These are phyloP conservation scores for Lachnellula occidentalis DNA, from an alignment of 2,329 filamentous ascomycete genomes.

Conservation along the genomic window DNA sequence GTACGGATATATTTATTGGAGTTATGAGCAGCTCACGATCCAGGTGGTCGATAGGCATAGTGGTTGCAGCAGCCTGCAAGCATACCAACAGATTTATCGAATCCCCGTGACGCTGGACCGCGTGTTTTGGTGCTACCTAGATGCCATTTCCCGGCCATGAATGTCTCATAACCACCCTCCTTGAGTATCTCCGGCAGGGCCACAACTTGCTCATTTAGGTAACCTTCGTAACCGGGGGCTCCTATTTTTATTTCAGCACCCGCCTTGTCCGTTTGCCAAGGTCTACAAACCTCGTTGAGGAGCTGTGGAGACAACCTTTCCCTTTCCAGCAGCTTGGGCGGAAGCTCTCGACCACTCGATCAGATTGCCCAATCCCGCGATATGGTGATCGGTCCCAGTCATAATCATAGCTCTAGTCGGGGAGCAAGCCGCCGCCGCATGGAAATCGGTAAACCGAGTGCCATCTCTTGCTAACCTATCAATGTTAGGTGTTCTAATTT, in stretches of 20 bases:
- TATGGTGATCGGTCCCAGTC: constrained; percentile 50
- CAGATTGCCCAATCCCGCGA: constrained; percentile 45
- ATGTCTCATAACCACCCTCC: constrained; percentile 46
- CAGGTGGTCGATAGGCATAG: constrained; percentile 31
- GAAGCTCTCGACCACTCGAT: constrained; percentile 33
- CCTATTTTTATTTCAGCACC: background rate
- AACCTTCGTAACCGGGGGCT: constrained; percentile 48
- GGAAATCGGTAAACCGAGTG: constrained; percentile 53
- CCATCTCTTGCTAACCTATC: constrained; percentile 46
- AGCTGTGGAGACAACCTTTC: constrained; percentile 37
- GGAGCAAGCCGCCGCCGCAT: constrained; percentile 54
- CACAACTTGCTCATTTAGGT: constrained; percentile 47
- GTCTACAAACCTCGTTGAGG: constrained; percentile 36
- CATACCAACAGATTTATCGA: constrained; percentile 47
- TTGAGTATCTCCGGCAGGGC: constrained; percentile 46
- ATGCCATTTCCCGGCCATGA: constrained; percentile 53
- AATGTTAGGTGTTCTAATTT: constrained; percentile 53
- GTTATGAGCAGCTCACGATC: background rate
- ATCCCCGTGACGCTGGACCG: constrained; percentile 45
- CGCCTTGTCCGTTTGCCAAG: background rate
- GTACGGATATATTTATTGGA: too few relatives aligned
- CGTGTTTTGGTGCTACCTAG: constrained; percentile 42
- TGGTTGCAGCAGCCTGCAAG: constrained; percentile 46
- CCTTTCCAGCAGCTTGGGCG: constrained; percentile 10
- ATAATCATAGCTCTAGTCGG: constrained; percentile 56